Conservation (phyloP, 306 rosid species). For the Prunus fruticosa region DNA sequence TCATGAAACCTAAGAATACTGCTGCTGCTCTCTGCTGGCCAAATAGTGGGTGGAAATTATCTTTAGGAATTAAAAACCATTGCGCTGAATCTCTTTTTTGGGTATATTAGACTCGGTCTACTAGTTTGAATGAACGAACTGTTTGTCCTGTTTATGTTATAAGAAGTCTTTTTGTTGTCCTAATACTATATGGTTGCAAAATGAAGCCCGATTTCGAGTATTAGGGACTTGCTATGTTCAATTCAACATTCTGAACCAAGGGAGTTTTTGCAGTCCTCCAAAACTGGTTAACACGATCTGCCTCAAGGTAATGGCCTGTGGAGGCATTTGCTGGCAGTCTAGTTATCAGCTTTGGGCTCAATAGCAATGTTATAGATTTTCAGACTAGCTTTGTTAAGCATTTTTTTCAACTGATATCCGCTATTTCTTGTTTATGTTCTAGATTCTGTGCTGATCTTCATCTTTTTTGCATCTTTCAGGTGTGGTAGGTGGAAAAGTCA, state of each 20-base stretch:
- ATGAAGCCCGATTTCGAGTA: slow-evolving; percentile 9
- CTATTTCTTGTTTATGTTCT: not conserved
- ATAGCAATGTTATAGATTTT: slow-evolving; percentile 8
- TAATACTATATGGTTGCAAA: slow-evolving; percentile 9
- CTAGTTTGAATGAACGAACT: slow-evolving; percentile 8
- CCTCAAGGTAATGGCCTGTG: slow-evolving; percentile 31
- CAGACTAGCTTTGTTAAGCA: not conserved
- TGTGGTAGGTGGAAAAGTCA: not conserved
- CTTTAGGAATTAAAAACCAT: not conserved
- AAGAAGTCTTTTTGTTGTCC: slow-evolving; percentile 11
- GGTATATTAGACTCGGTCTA: slow-evolving; percentile 1
- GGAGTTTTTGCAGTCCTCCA: slow-evolving; percentile 21
- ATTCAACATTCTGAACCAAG: slow-evolving; percentile 11
- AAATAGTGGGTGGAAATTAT: slow-evolving; percentile 8
- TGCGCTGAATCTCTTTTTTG: not conserved
- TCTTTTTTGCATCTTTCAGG: slow-evolving; percentile 1
- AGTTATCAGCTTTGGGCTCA: slow-evolving; percentile 22
- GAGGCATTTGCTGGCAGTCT: slow-evolving; percentile 36
- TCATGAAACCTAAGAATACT: slow-evolving; percentile 2
- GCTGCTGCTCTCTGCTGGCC: not conserved
- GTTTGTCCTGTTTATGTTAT: slow-evolving; percentile 8
- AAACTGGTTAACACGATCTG: slow-evolving; percentile 24
- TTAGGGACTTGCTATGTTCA: slow-evolving; percentile 18
- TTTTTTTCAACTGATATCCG: not conserved
- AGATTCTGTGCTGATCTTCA: slow-evolving; percentile 11